phyloP scores from a whole-genome alignment of 2,329 filamentous ascomycete species.

The Pestalotiopsis sp. region DNA sequence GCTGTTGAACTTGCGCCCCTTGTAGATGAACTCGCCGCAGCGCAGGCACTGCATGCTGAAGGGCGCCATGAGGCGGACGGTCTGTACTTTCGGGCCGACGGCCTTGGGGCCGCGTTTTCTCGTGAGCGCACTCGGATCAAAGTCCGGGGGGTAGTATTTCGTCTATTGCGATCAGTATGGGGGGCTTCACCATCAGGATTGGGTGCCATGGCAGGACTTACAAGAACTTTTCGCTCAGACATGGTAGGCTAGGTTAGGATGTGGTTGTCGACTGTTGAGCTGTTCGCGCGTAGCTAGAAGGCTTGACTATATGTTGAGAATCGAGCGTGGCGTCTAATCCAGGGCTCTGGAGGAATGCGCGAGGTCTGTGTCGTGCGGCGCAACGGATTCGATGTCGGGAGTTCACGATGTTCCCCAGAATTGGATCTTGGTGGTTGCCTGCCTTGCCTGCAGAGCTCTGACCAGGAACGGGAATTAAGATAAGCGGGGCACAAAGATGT shows the following conservation, averaged over 20 bases:
- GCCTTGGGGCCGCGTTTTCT: conserved; percentile 71
- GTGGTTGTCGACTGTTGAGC: not conserved
- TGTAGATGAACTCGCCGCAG: conserved; percentile 79
- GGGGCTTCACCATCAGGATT: not conserved
- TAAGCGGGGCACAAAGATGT: conserved; percentile 1
- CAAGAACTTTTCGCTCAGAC: conserved; percentile 47
- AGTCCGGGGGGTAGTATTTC: conserved; percentile 74
- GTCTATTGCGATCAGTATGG: conserved; percentile 13
- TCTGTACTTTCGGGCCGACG: conserved; percentile 78
- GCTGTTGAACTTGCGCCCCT: conserved; percentile 93
- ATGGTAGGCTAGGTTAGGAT: conserved; percentile 28
- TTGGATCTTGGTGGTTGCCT: not conserved
- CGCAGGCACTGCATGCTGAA: conserved; percentile 58
- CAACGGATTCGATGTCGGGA: not conserved
- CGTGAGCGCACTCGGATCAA: conserved; percentile 82
- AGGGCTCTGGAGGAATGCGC: not conserved
- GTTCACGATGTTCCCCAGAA: not conserved
- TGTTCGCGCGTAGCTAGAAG: not conserved
- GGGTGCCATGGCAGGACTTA: not conserved
- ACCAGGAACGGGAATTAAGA: conserved; percentile 1
- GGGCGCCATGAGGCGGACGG: conserved; percentile 87
- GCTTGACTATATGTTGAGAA: not conserved
- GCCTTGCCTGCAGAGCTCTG: not conserved
- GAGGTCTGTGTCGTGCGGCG: not conserved
- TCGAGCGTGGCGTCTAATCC: not conserved